phyloP scores from a whole-genome alignment of 2,329 filamentous ascomycete species.

The Clarireedia homoeocarpa region DNA sequence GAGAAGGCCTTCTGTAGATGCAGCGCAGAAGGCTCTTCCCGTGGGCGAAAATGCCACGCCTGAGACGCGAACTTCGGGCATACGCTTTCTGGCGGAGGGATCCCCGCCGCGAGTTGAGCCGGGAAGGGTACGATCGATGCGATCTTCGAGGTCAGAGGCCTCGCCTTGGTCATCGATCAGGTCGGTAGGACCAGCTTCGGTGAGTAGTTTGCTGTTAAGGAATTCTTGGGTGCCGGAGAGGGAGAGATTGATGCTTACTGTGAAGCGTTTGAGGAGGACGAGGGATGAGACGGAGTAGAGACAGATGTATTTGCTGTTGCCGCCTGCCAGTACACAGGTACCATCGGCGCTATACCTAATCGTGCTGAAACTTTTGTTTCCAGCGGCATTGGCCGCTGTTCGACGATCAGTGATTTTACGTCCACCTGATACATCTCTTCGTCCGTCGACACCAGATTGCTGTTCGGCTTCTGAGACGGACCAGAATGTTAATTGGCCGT shows the following conservation, averaged over 20 bases:
- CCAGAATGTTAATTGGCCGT: constrained; percentile 95
- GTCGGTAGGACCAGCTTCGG: constrained; percentile 76
- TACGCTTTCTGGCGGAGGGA: constrained; percentile 66
- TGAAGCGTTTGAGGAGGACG: constrained; percentile 88
- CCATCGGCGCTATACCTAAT: constrained; percentile 91
- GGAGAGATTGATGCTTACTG: constrained; percentile 91
- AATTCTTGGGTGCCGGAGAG: constrained; percentile 95
- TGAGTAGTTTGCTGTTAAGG: constrained; percentile 84
- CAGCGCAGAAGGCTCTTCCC: constrained; percentile 85
- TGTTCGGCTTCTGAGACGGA: constrained; percentile 82
- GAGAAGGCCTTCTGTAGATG: constrained; percentile 86
- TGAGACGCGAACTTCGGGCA: constrained; percentile 77
- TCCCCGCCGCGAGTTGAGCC: constrained; percentile 80
- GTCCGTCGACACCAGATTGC: constrained; percentile 76
- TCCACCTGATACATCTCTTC: constrained; percentile 87
- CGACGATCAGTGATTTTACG: constrained; percentile 81
- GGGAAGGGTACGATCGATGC: constrained; percentile 70
- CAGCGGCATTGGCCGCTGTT: constrained; percentile 82
- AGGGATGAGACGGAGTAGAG: constrained; percentile 92
- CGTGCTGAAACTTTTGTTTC: constrained; percentile 83
- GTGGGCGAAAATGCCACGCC: constrained; percentile 83
- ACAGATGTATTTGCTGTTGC: constrained; percentile 98
- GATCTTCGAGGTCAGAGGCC: constrained; percentile 79
- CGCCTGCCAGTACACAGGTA: constrained; percentile 79
- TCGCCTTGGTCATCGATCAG: constrained; percentile 87